Base-by-base conservation (phyloP, 2,329 filamentous ascomycete species). In the Hawksworthiomyces lignivorus region DNA sequence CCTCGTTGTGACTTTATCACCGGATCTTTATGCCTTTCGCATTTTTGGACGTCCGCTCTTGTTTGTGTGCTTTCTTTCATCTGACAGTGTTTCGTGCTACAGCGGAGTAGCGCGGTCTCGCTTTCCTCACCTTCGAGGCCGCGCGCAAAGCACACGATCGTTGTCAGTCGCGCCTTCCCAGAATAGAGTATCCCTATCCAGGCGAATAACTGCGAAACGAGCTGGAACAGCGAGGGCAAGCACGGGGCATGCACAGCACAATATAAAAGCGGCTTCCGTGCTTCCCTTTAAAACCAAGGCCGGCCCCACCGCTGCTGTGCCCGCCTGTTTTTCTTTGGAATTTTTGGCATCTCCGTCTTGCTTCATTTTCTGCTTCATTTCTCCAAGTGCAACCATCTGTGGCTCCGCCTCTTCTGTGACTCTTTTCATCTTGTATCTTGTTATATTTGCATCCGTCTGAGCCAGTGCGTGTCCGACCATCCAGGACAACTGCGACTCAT, bases 91-190 rank as follows among this genome's bases (percentile, higher is more conserved):
- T n/a, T n/a, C n/a, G n/a, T n/a, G n/a, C 22, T 30, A 22, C 21
- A 21, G 28, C 29, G 12, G 22, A 33, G 1, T n/a, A n/a, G 12
- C 15, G 18, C 24, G 24, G 24, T 12, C 8, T 8, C 24, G 24
- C 17, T 29, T 21, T 17, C 15, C 10, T 36, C 34, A 5, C 22
- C 10, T 19, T 21, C 22, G 18, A 20, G 18, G n/a, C 27, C 19
- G 20, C 27, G 32, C 15, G 11, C 39, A 22, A n/a, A n/a, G n/a
- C 31, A 27, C 31, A 26, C 21, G 24, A 21, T 21, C 8, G 14
- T 24, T 7, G 26, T 32, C 41, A 34, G 35, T 42, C 39, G 43
- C 17, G 26, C 39, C 27, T 42, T 42, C 39, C 32, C 14, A 26
- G 19, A 27, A 26, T 33, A 26, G 24, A 12, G n/a, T n/a, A n/a